Percentiles rank a stretch among this genome's conserved stretches.
Conservation (phyloP, 305 asterid species). For the Fraxinus ornus region DNA sequence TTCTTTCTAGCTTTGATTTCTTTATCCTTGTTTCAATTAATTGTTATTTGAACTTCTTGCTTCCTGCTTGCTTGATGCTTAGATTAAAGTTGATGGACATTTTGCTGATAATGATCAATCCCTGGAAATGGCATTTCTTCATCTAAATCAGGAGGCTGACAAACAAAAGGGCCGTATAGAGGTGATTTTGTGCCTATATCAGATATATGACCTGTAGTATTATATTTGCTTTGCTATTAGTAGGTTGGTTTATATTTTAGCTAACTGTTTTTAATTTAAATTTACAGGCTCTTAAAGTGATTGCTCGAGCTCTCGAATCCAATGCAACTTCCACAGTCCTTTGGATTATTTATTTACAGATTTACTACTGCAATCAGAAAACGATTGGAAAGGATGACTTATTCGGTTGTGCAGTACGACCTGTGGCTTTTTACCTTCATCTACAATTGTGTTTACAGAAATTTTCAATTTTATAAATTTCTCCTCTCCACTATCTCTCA, state of each 20-base stretch:
- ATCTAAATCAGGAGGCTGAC: conserved; percentile 36
- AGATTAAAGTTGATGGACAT: conserved; percentile 29
- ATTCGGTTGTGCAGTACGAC: conserved; percentile 45
- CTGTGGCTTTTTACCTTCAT: conserved; percentile 4
- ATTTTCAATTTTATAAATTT: neutral
- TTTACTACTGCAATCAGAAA: conserved; percentile 47
- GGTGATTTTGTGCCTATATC: conserved; percentile 24
- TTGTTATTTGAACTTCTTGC: neutral
- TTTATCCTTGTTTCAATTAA: neutral
- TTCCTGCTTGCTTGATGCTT: conserved; percentile 9
- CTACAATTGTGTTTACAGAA: neutral
- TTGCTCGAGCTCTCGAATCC: conserved; percentile 45
- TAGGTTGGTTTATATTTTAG: conserved; percentile 16
- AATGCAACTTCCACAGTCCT: conserved; percentile 38
- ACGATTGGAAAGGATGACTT: conserved; percentile 43
- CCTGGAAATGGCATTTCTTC: conserved; percentile 45
- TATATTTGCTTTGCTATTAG: conserved; percentile 10
- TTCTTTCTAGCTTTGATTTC: neutral
- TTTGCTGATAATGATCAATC: conserved; percentile 33
- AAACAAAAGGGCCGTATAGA: conserved; percentile 35
- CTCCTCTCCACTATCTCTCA: neutral
- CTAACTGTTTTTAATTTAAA: conserved; percentile 2
- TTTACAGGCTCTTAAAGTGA: conserved; percentile 44
- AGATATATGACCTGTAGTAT: neutral
- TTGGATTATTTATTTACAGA: conserved; percentile 46